phyloP scores from a whole-genome alignment of 495 filamentous ascomycete genomes.

The Penicillium parvum region DNA sequence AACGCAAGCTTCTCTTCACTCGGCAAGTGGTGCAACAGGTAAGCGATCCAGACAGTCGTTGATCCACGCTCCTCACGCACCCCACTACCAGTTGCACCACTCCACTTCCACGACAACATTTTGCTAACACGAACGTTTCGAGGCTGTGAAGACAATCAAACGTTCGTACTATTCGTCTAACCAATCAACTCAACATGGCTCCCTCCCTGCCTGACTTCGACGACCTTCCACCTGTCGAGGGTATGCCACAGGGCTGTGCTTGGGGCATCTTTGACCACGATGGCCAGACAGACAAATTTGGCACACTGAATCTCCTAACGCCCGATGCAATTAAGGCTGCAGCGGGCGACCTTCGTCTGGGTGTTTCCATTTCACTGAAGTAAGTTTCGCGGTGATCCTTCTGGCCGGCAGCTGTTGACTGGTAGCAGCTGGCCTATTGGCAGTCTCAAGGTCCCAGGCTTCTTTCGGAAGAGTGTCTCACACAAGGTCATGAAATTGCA shows the following conservation, averaged over 20 bases:
- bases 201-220: slow-evolving; percentile 48
- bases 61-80: slow-evolving; percentile 5
- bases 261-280: slow-evolving; percentile 64
- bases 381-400: slow-evolving; percentile 20
- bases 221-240: slow-evolving; percentile 53
- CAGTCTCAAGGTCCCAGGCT: slow-evolving; percentile 43
- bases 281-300: slow-evolving; percentile 54
- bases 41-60: slow-evolving; percentile 5
- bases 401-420: not conserved
- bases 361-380: slow-evolving; percentile 59
- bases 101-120: too few species aligned
- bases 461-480: slow-evolving; percentile 47
- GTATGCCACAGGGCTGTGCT: slow-evolving; percentile 58
- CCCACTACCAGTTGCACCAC: too few species aligned
- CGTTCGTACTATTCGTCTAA: not conserved
- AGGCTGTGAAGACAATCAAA: not conserved
- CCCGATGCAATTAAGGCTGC: slow-evolving; percentile 50
- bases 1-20: not conserved
- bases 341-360: slow-evolving; percentile 46
- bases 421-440: slow-evolving; percentile 34
- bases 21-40: slow-evolving; percentile 2
- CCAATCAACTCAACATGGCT: not conserved
- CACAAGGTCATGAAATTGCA: slow-evolving; percentile 49
- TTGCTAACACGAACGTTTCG: not conserved
- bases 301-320: slow-evolving; percentile 57